Evolutionary conservation across 192 early-diverging fungal species (phyloP), one percentile per base, ranked within the genome.

Genomic region (Coemansia sp.): DNA sequence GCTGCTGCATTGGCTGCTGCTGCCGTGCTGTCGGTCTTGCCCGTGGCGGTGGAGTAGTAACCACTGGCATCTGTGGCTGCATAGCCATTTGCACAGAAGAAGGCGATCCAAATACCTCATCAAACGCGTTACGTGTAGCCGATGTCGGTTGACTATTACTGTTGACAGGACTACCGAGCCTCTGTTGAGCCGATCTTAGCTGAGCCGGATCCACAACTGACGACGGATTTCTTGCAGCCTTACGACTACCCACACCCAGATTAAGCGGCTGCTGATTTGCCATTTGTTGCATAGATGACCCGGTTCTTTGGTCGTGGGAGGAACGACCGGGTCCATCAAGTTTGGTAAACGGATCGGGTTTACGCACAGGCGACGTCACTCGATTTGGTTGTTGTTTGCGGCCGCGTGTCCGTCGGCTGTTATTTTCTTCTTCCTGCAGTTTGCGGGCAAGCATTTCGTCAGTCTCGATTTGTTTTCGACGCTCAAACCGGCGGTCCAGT

Each of bases 361-460:
- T 35, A 39, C 34, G 38, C 55, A 33, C 8, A 17, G 4, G 4
- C 11, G 12, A 28, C 3, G 39, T 22, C 0, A 22, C 34, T 15
- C 4, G 28, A 28, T 28, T 28, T 28, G 22, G 22, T 28, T 28
- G 22, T 8, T 15, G 39, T 43, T 60, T 36, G 54, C 43, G 67
- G 18, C 32, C 34, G 51, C 35, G 41, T 4, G 60, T 20, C 35
- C 20, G 28, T 34, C 60, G 32, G 2, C 6, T 43, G 32, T 67
- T 32, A 1, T 75, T 66, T 17, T 94, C 90, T 36, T 89, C 86
- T 48, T 92, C 87, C 72, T 97, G 95, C 55, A 98, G 79, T 65
- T 89, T 81, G 14, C 94, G 87, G 2, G 95, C 96, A 67, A 94
- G 80, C 22, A 83, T 83, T 72, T 94, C 95, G 75, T 98, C 96